These are phyloP conservation scores for Colletotrichum gloeosporioides DNA, from an alignment of 2,329 filamentous ascomycete species.

Conservation along the genomic window DNA sequence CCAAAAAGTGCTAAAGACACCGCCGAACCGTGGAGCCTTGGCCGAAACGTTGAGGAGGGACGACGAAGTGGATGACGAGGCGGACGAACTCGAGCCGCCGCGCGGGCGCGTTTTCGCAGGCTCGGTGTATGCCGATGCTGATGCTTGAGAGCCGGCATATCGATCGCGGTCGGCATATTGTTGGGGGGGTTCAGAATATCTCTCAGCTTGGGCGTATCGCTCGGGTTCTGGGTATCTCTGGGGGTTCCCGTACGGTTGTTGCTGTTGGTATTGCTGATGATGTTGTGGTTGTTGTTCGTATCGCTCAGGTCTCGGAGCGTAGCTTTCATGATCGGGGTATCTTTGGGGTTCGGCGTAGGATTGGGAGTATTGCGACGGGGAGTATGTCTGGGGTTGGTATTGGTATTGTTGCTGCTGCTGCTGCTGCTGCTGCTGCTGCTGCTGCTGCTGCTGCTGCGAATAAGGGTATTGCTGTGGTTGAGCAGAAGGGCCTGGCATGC, in stretches of 20 bases:
- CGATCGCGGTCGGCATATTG: constrained; percentile 3
- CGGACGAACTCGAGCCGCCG: constrained; percentile 39
- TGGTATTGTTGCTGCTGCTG: neutral
- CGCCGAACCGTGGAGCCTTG: constrained; percentile 52
- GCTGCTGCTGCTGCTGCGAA: neutral
- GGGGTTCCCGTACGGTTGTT: neutral
- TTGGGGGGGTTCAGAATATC: neutral
- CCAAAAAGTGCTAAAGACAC: constrained; percentile 69
- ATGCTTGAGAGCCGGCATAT: constrained; percentile 7
- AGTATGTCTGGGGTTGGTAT: neutral
- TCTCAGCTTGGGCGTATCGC: constrained; percentile 6
- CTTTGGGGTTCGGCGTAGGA: constrained; percentile 19
- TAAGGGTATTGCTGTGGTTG: neutral
- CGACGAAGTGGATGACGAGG: constrained; percentile 59
- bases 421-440: neutral
- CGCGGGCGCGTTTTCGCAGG: constrained; percentile 28
- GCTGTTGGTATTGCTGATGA: neutral
- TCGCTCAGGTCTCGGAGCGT: neutral
- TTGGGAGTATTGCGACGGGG: constrained; percentile 28
- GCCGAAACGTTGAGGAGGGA: constrained; percentile 73
- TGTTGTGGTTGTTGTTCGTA: neutral
- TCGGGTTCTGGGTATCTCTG: constrained; percentile 7
- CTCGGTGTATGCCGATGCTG: constrained; percentile 9
- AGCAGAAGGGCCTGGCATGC: constrained; percentile 5
- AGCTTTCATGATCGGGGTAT: constrained; percentile 19